These are phyloP conservation scores for Arachnomyces sp. DNA, from an alignment of 2,329 filamentous ascomycete species.

Conservation along the genomic window DNA sequence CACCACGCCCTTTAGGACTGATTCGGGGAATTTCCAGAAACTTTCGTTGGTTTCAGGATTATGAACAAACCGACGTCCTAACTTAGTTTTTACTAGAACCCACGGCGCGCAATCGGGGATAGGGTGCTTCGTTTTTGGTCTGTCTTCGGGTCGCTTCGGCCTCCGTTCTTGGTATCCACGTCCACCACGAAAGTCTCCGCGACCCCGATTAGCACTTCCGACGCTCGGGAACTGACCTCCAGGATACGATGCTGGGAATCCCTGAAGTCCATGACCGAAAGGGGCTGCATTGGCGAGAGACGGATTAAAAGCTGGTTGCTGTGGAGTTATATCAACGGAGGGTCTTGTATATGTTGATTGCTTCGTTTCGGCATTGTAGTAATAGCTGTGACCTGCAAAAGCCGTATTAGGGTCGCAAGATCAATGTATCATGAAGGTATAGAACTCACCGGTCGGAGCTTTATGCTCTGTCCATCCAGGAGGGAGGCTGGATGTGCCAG, in stretches of 20 bases:
- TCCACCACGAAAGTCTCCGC: conserved; percentile 42
- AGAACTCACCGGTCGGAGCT: conserved; percentile 60
- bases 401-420: conserved; percentile 8
- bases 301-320: not conserved
- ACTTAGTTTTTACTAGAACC: conserved; percentile 87
- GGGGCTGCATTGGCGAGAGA: not conserved
- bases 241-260: conserved; percentile 30
- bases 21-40: conserved; percentile 89
- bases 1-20: conserved; percentile 67
- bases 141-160: conserved; percentile 64
- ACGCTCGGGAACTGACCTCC: conserved; percentile 19
- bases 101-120: conserved; percentile 82
- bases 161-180: conserved; percentile 54
- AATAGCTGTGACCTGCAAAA: conserved; percentile 67
- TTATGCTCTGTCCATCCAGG: conserved; percentile 90
- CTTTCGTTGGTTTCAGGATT: conserved; percentile 80
- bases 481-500: conserved; percentile 57
- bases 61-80: conserved; percentile 82
- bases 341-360: conserved; percentile 82
- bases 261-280: conserved; percentile 22
- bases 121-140: conserved; percentile 67
- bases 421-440: conserved; percentile 5
- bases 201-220: conserved; percentile 31
- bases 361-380: conserved; percentile 74
- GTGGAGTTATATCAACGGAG: conserved; percentile 15